A percentile compares a stretch with the other conserved stretches of the same genome.
These are phyloP conservation scores for Candida awuae DNA, from an alignment of 805 yeast genomes.

Conservation along the genomic window DNA sequence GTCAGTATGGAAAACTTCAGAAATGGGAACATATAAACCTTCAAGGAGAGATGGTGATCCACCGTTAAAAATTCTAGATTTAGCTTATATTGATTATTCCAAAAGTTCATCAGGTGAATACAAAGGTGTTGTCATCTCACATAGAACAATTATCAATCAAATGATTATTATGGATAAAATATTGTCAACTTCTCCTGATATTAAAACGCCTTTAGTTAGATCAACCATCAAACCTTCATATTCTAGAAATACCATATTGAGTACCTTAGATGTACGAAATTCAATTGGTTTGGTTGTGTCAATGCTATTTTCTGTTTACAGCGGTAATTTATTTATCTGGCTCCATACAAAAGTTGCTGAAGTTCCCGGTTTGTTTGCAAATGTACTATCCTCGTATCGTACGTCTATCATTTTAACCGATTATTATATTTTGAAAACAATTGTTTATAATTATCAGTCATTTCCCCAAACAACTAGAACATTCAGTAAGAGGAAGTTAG, in stretches of 20 bases:
- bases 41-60: conserved; percentile 54
- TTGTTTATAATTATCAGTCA: conserved; percentile 85
- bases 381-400: conserved; percentile 58
- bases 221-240: conserved; percentile 41
- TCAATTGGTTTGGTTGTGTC: conserved; percentile 86
- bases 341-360: conserved; percentile 67
- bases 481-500: conserved; percentile 67
- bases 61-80: conserved; percentile 63
- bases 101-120: conserved; percentile 86
- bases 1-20: conserved; percentile 75
- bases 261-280: conserved; percentile 60
- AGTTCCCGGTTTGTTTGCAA: conserved; percentile 81
- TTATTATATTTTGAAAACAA: conserved; percentile 81
- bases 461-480: conserved; percentile 80
- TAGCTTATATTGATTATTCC: conserved; percentile 90
- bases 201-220: conserved; percentile 36
- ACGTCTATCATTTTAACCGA: conserved; percentile 78
- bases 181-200: conserved; percentile 50
- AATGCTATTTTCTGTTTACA: conserved; percentile 66
- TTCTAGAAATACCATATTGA: conserved; percentile 48
- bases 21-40: conserved; percentile 65
- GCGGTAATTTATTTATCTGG: conserved; percentile 80
- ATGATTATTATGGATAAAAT: conserved; percentile 69
- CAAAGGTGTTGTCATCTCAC: conserved; percentile 90
- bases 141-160: conserved; percentile 80